Evolutionary conservation across 768 basidiomycete genomes (phyloP), one percentile per base, ranked within the genome.

Genomic region (Suillus lakei): DNA sequence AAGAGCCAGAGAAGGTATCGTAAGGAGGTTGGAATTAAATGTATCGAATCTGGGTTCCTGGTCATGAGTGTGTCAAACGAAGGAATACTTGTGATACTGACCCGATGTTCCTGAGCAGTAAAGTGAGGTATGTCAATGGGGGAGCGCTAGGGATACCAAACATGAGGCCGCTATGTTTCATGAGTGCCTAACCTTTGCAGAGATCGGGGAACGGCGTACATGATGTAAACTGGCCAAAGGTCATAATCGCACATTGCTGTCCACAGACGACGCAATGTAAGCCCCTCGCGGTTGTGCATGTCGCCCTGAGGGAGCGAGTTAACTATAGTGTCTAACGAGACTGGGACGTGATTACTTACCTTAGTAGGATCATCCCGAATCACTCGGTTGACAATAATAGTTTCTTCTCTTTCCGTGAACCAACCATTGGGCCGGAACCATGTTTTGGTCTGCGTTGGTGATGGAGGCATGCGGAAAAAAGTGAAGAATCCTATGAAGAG

Each of bases 211-310:
- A 62, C 2, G 18, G 21, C 53, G 9, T 54, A 84, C 81, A 88
- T 74, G 34, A 87, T 79, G 71, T 91, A 91, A 26, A 90, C 56
- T 0, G 89, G 89, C 88, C 88, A 90, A 12, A 90, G 74, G 69
- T 89, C 88, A 63, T 84, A 90, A 70, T 91, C 89, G 43, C 81
- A 82, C 8, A 88, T 60, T 0, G 87, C 85, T 8, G 73, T 76
- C 84, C 85, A 89, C 5, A 89, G 71, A 6, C 83, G 78, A 68
- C 78, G 80, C 6, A 81, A 41, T 0, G 83, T 79, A 15, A 91
- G 70, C 0, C 84, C 87, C 74, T 91, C 84, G 48, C 90, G 85
- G 66, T 91, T 91, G 74, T 89, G 88, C 90, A 91, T 89, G 64
- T 88, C 87, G 1, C 84, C 84, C 83, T 86, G 50, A 13, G 34